A percentile compares a stretch with the other conserved stretches of the same genome.
Evolutionary conservation across 1,284 basidiomycete species (phyloP).

Genomic region (Papiliotrema terrestris): DNA sequence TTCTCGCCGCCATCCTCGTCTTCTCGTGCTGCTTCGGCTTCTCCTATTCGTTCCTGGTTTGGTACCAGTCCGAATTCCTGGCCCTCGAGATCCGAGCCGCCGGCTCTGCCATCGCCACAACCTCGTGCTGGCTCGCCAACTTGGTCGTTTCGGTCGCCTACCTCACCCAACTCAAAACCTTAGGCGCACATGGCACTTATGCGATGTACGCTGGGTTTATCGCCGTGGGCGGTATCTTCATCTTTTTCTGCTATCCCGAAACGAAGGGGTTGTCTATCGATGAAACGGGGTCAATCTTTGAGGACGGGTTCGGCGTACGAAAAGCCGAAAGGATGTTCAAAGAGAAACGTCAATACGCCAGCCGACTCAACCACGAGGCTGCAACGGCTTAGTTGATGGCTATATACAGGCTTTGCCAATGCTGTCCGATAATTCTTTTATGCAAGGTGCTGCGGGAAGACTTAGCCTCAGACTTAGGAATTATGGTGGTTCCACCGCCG

Average conservation of each 20-base stretch:
- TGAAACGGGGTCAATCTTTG: constrained; percentile 57
- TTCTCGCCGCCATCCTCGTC: constrained; percentile 37
- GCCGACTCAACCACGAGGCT: no score
- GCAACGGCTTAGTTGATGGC: no score
- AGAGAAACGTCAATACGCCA: not conserved
- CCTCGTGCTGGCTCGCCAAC: constrained; percentile 22
- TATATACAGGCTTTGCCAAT: no score
- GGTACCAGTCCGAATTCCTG: constrained; percentile 41
- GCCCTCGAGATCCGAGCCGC: constrained; percentile 37
- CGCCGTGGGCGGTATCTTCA: constrained; percentile 15
- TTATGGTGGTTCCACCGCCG: no score
- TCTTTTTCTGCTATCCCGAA: constrained; percentile 3
- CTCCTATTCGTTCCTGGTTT: constrained; percentile 39
- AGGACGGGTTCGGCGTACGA: constrained; percentile 49
- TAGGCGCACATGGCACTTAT: constrained; percentile 17
- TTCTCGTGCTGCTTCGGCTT: constrained; percentile 39
- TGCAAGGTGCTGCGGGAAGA: no score
- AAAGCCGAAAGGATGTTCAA: constrained; percentile 15
- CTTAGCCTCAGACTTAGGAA: no score
- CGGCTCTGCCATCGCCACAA: constrained; percentile 24
- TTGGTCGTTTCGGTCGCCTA: constrained; percentile 22
- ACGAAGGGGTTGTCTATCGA: constrained; percentile 58
- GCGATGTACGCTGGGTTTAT: constrained; percentile 21
- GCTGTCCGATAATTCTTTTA: no score
- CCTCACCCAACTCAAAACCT: constrained; percentile 17